A percentile compares a stretch with the other conserved stretches of the same genome.
These are phyloP conservation scores for Coemansia sp. DNA, from an alignment of 192 early-diverging fungal species.

Conservation along the genomic window DNA sequence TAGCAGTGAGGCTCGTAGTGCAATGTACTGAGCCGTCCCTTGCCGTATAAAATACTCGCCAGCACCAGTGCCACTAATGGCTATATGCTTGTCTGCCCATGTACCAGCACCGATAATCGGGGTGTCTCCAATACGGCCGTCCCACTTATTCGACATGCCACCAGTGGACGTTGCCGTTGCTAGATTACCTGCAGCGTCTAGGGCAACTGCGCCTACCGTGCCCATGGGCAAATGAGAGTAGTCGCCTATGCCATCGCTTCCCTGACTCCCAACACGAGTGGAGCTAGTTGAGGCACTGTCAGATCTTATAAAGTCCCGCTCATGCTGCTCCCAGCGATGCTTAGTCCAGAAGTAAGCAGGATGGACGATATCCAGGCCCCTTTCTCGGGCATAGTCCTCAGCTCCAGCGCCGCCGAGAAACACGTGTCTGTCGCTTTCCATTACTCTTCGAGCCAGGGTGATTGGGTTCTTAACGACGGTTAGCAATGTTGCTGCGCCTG, in stretches of 20 bases:
- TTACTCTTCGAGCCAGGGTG: slow-evolving; percentile 47
- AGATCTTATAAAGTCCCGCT: slow-evolving; percentile 20
- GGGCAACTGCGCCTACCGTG: slow-evolving; percentile 40
- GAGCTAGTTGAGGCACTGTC: neutral
- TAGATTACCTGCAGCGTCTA: slow-evolving; percentile 22
- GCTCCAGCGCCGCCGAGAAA: slow-evolving; percentile 35
- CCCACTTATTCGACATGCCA: slow-evolving; percentile 43
- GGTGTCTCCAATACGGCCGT: slow-evolving; percentile 35
- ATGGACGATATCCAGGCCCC: slow-evolving; percentile 35
- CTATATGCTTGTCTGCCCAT: slow-evolving; percentile 30
- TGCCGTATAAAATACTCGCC: slow-evolving; percentile 36
- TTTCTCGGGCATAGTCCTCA: slow-evolving; percentile 25
- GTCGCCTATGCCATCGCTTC: neutral
- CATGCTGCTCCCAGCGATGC: slow-evolving; percentile 46
- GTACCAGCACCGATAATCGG: slow-evolving; percentile 45
- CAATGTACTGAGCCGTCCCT: slow-evolving; percentile 29
- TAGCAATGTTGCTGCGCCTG: slow-evolving; percentile 39
- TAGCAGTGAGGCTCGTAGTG: slow-evolving; percentile 22
- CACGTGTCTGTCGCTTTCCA: slow-evolving; percentile 31
- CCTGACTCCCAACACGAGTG: neutral
- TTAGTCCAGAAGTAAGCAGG: slow-evolving; percentile 39
- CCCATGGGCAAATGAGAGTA: slow-evolving; percentile 37
- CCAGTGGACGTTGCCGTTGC: slow-evolving; percentile 45
- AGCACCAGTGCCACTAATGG: slow-evolving; percentile 33
- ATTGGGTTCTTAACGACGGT: slow-evolving; percentile 37